phyloP scores from a whole-genome alignment of 2,329 filamentous ascomycete genomes.

The Neofusicoccum laricinum region DNA sequence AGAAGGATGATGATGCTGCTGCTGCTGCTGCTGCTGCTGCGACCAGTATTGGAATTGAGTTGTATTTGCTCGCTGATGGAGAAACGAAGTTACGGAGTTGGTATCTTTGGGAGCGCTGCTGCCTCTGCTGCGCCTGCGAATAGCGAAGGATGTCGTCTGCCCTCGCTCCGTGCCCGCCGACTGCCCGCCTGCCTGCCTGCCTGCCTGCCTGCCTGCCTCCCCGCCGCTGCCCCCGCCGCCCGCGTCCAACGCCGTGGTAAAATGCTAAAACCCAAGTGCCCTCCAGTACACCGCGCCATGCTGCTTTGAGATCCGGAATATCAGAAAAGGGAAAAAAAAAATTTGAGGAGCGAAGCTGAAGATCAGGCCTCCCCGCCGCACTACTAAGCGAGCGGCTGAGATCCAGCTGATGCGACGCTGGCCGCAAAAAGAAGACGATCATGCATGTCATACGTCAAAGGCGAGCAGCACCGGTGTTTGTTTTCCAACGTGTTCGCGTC shows the following conservation, averaged over 20 bases:
- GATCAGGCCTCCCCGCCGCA: slow-evolving; percentile 1
- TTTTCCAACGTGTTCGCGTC: neutral
- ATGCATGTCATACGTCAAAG: slow-evolving; percentile 13
- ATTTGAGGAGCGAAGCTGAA: neutral
- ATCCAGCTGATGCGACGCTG: slow-evolving; percentile 11
- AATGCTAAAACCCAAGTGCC: slow-evolving; percentile 8
- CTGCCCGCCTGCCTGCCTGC: neutral
- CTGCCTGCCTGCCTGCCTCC: neutral
- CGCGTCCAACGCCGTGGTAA: slow-evolving; percentile 9
- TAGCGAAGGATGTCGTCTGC: neutral
- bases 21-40: neutral
- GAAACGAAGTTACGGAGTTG: slow-evolving; percentile 8
- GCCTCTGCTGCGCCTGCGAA: neutral
- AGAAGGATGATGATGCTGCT: neutral
- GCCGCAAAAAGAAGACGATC: slow-evolving; percentile 12
- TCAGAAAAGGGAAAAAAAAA: neutral
- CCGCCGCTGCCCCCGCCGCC: neutral
- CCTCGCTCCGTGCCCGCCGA: neutral
- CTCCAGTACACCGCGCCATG: slow-evolving; percentile 16
- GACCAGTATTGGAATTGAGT: neutral
- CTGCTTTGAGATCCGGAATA: slow-evolving; percentile 1
- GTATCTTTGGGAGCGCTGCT: slow-evolving; percentile 6
- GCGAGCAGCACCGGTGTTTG: neutral
- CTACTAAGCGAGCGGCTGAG: neutral
- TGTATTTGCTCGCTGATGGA: neutral